Evolutionary conservation across 2,329 filamentous ascomycete genomes (phyloP).

Genomic region (Pseudocercospora ulei): DNA sequence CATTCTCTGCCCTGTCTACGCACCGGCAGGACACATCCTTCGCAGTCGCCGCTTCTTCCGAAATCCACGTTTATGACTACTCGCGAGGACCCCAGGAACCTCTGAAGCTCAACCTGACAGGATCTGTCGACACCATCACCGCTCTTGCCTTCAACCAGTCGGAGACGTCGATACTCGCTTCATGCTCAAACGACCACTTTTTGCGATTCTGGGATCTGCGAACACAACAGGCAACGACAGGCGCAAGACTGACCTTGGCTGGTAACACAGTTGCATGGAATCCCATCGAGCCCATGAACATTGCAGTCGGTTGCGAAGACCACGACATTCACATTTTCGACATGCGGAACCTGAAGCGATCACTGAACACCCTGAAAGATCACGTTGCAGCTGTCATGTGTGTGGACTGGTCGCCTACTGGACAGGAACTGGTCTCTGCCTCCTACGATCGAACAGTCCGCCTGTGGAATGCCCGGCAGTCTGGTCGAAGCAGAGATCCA

Average conservation of each 20-base stretch:
- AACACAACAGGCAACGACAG: conserved; percentile 70
- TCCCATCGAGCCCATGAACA: conserved; percentile 93
- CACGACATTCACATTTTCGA: conserved; percentile 91
- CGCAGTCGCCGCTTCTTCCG: conserved; percentile 61
- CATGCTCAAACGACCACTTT: conserved; percentile 72
- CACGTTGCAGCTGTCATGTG: conserved; percentile 92
- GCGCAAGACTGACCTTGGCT: conserved; percentile 69
- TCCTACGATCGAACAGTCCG: conserved; percentile 82
- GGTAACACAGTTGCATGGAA: conserved; percentile 85
- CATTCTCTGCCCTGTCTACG: conserved; percentile 74
- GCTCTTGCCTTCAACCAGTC: conserved; percentile 83
- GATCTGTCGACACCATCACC: conserved; percentile 79
- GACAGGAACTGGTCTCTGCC: conserved; percentile 82
- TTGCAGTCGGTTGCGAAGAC: conserved; percentile 90
- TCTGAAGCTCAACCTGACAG: conserved; percentile 79
- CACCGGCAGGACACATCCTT: conserved; percentile 71
- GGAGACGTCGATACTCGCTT: conserved; percentile 83
- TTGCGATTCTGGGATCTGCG: conserved; percentile 87
- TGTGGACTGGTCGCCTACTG: conserved; percentile 88
- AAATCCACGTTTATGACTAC: conserved; percentile 81
- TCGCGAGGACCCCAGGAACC: conserved; percentile 66
- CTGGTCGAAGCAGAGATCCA: conserved; percentile 76
- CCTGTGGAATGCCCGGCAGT: conserved; percentile 62
- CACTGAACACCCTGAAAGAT: conserved; percentile 80
- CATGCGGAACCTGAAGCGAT: conserved; percentile 78